Percentiles rank a stretch among this genome's conserved stretches.
These are phyloP conservation scores for Aureobasidium pullulans DNA, from an alignment of 2,329 filamentous ascomycete species.

Conservation along the genomic window DNA sequence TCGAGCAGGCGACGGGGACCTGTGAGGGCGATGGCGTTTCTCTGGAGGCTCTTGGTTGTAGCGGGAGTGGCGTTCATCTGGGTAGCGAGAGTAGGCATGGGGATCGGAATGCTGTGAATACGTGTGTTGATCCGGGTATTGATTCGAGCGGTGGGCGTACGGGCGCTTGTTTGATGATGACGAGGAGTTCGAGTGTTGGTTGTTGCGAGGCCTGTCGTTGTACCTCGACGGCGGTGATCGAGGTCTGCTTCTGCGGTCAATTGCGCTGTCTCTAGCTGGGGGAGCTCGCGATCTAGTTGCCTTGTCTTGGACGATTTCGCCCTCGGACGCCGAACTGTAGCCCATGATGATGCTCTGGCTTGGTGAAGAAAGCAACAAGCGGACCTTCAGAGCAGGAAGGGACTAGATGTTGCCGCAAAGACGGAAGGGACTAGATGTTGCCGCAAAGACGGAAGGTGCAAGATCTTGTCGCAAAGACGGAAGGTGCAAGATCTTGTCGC, in stretches of 20 bases:
- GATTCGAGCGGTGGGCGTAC: slow-evolving; percentile 51
- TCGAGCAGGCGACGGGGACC: slow-evolving; percentile 17
- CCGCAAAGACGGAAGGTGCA: no score
- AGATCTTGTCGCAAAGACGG: no score
- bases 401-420: not conserved
- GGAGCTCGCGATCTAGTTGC: slow-evolving; percentile 66
- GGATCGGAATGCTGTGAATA: slow-evolving; percentile 42
- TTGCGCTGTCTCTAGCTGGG: slow-evolving; percentile 67
- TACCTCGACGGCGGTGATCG: slow-evolving; percentile 27
- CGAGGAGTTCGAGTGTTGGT: slow-evolving; percentile 43
- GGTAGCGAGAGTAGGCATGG: slow-evolving; percentile 41
- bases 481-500: no score
- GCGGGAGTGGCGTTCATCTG: not conserved
- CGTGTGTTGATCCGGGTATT: slow-evolving; percentile 53
- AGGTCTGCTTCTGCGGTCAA: slow-evolving; percentile 88
- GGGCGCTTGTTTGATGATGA: slow-evolving; percentile 27
- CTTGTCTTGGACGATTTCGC: slow-evolving; percentile 83
- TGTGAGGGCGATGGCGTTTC: slow-evolving; percentile 13
- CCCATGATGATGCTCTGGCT: slow-evolving; percentile 28
- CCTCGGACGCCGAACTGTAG: slow-evolving; percentile 63
- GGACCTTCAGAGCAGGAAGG: not conserved
- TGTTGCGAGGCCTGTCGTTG: slow-evolving; percentile 25
- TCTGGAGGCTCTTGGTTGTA: not conserved
- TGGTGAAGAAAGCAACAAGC: not conserved
- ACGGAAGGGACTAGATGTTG: no score